These are phyloP conservation scores for Lentinula raphanica DNA, from an alignment of 768 basidiomycete species.

Conservation along the genomic window DNA sequence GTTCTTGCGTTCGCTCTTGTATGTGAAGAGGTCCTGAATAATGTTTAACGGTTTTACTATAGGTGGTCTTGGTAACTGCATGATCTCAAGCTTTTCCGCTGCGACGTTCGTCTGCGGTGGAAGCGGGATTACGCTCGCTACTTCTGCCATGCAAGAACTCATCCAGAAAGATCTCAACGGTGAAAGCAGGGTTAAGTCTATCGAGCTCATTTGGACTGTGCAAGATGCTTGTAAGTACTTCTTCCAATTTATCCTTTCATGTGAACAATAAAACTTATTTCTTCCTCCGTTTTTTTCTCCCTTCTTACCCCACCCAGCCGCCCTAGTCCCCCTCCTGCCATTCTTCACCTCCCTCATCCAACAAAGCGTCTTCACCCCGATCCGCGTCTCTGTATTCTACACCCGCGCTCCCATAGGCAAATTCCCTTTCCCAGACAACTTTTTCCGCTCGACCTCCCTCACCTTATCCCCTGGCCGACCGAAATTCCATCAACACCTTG, in stretches of 20 bases:
- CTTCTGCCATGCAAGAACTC: constrained; percentile 45
- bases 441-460: constrained; percentile 27
- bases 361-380: constrained; percentile 18
- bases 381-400: constrained; percentile 36
- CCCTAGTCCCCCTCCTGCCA: constrained; percentile 29
- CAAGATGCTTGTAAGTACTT: constrained; percentile 29
- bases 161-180: constrained; percentile 30
- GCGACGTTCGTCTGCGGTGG: constrained; percentile 53
- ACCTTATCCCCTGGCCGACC: constrained; percentile 39
- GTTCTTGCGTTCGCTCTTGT: background rate
- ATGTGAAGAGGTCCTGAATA: no score
- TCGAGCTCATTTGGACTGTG: constrained; percentile 51
- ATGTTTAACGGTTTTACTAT: no score
- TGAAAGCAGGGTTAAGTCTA: constrained; percentile 31
- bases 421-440: constrained; percentile 24
- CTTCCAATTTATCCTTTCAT: background rate
- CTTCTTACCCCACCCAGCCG: constrained; percentile 17
- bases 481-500: constrained; percentile 28
- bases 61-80: constrained; percentile 40
- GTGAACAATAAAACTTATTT: background rate
- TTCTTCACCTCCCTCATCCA: constrained; percentile 29
- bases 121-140: constrained; percentile 52
- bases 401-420: constrained; percentile 29
- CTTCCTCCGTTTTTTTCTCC: no score
- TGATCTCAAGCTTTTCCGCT: constrained; percentile 43